Conservation (phyloP, 2,329 filamentous ascomycete species). For the Madurella mycetomatis region DNA sequence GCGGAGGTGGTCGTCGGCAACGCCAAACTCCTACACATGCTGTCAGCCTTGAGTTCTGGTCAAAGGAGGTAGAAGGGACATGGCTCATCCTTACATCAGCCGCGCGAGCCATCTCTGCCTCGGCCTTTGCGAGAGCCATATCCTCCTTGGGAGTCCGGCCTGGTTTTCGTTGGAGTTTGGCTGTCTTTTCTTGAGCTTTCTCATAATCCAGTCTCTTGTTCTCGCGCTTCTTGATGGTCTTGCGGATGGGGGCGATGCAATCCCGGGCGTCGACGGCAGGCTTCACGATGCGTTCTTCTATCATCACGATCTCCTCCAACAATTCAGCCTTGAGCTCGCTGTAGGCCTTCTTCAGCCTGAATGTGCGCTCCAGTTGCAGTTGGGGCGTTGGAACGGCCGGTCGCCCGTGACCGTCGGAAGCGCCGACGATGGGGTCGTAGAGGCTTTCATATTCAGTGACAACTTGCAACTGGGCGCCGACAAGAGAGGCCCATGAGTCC, state of each 20-base stretch:
- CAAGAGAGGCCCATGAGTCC: slow-evolving; percentile 71
- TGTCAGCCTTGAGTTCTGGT: slow-evolving; percentile 11
- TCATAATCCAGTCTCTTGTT: slow-evolving; percentile 80
- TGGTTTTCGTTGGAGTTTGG: slow-evolving; percentile 65
- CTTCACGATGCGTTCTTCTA: slow-evolving; percentile 65
- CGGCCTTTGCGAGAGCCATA: slow-evolving; percentile 62
- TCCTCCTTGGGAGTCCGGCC: slow-evolving; percentile 71
- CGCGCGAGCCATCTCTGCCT: slow-evolving; percentile 62
- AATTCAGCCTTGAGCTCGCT: slow-evolving; percentile 68
- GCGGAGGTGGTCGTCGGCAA: slow-evolving; percentile 69
- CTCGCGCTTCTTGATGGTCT: slow-evolving; percentile 80
- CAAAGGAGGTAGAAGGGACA: background rate
- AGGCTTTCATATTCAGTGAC: slow-evolving; percentile 65
- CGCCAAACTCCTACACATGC: slow-evolving; percentile 59
- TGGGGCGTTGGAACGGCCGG: slow-evolving; percentile 58
- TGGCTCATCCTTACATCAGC: slow-evolving; percentile 49
- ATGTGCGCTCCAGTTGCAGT: slow-evolving; percentile 58
- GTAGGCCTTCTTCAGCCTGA: slow-evolving; percentile 62
- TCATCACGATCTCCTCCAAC: slow-evolving; percentile 63
- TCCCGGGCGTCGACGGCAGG: slow-evolving; percentile 67
- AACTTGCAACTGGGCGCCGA: slow-evolving; percentile 63
- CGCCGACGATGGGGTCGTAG: slow-evolving; percentile 71
- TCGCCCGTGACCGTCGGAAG: slow-evolving; percentile 53
- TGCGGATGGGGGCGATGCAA: slow-evolving; percentile 66
- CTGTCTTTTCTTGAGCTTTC: slow-evolving; percentile 66